phyloP scores from a whole-genome alignment of 345 rosid species.

The Cochlearia excelsa region DNA sequence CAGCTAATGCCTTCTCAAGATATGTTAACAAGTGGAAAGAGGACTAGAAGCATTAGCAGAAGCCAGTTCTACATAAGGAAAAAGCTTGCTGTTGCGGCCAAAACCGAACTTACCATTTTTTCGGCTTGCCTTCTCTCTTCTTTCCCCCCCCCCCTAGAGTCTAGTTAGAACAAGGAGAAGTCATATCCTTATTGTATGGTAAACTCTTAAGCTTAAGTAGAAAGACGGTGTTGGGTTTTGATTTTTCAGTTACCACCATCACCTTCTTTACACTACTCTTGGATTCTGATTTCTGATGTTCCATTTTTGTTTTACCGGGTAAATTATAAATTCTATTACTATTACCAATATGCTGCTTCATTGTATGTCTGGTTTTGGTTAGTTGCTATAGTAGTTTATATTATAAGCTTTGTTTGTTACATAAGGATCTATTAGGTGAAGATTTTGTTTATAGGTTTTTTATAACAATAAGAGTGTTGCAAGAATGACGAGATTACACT shows the following conservation, averaged over 20 bases:
- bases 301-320: conserved; percentile 12
- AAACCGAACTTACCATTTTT: conserved; percentile 11
- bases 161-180: conserved; percentile 23
- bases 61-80: conserved; percentile 20
- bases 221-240: conserved; percentile 36
- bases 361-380: conserved; percentile 15
- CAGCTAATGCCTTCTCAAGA: conserved; percentile 69
- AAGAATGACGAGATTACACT: conserved; percentile 22
- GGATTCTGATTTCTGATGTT: not conserved
- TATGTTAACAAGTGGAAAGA: conserved; percentile 94
- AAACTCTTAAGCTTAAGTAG: conserved; percentile 20
- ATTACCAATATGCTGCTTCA: conserved; percentile 9
- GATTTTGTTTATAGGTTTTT: not conserved
- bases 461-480: not conserved
- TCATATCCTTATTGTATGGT: conserved; percentile 19
- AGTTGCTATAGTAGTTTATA: not conserved
- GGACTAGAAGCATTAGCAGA: conserved; percentile 41
- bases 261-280: conserved; percentile 10
- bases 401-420: conserved; percentile 11
- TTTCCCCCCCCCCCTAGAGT: not conserved
- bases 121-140: conserved; percentile 19
- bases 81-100: conserved; percentile 21
- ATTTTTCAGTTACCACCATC: conserved; percentile 29
- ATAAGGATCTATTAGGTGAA: not conserved
- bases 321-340: conserved; percentile 14